Evolutionary conservation across 306 rosid genomes (phyloP), one percentile per base, ranked within the genome.

Genomic region (Trichosanthes cucumerina): DNA sequence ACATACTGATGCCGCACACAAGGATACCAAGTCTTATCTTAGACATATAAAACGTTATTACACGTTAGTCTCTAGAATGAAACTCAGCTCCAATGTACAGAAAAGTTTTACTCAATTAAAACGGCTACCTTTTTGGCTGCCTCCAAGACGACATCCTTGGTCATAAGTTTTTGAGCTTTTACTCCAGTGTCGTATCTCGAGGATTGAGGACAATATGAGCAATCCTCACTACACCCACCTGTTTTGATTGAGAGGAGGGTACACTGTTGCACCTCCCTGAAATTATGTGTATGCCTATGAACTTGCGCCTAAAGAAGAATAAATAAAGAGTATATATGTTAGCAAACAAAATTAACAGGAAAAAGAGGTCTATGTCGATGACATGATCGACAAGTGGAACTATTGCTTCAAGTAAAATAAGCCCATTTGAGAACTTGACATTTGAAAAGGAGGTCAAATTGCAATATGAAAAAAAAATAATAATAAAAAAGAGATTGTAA

Each of bases 201-300:
- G 3, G 98, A 95, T 50, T 95, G 98, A 73, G 98, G 98, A 54
- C 98, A 95, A 71, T 95, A 95, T 3, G 98, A 92, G 69, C 98
- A 95, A 81, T 95, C 97, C 85, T 95, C 98, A 87, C 98, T 95
- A 74, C 98, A 95, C 31, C 98, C 98, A 36, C 98, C 98, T 4
- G 98, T 95, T 89, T 95, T 95, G 53, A 95, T 90, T 53, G 98
- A 95, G 31, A 95, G 86, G 31, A 95, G 96, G 77, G 98, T 95
- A 80, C 98, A 95, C 83, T 95, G 97, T 81, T 95, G 98, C 82
- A 95, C 98, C 91, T 95, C 93, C 81, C 96, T 88, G 26, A 95
- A 95, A 83, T 95, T 95, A 83, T 95, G 98, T 54, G 96, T 88
- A 54, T 89, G 88, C 66, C 97, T 91, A 70, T 95, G 98, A 87